Base-by-base conservation (phyloP, 768 basidiomycete genomes). In the Baorangia bicolor region DNA sequence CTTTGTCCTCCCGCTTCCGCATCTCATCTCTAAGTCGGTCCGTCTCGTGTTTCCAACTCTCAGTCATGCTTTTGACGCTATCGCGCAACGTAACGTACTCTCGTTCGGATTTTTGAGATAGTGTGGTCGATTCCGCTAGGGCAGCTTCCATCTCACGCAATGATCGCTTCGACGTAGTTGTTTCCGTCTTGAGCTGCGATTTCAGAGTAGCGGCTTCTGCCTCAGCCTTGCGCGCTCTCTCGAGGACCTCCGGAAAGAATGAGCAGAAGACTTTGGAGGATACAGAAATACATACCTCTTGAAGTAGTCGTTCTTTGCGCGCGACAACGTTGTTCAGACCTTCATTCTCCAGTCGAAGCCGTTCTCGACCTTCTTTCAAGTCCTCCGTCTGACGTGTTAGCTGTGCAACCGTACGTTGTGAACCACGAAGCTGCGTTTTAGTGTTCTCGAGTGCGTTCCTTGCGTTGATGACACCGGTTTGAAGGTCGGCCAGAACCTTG, bases 311-410 rank as follows among this genome's bases (percentile, higher is more conserved):
- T 73, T 95, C 93, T 69, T 94, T 94, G 56, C 93, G 78, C 28
- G 90, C 83, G 23, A 95, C 88, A 18, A 94, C 92, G 58, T 92
- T 91, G 64, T 92, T 92, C 61, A 94, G 70, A 3, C 88, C 88
- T 67, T 94, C 93, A 63, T 92, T 94, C 73, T 95, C 93, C 47
- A 92, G 66, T 53, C 91, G 73, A 59, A 94, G 72, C 45, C 93
- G 77, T 70, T 95, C 93, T 59, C 92, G 78, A 3, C 84, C 87
- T 69, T 94, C 93, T 69, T 93, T 94, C 68, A 94, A 69, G 69
- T 95, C 93, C 69, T 94, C 93, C 25, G 87, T 88, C 72, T 90
- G 90, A 41, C 92, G 76, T 37, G 92, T 93, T 40, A 94, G 72
- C 68, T 90, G 87, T 28, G 90, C 90, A 12, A 94, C 93, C 45